These are phyloP conservation scores for Paramecium octaurelia DNA, from an alignment of 73 alveolate genomes.

Conservation along the genomic window DNA sequence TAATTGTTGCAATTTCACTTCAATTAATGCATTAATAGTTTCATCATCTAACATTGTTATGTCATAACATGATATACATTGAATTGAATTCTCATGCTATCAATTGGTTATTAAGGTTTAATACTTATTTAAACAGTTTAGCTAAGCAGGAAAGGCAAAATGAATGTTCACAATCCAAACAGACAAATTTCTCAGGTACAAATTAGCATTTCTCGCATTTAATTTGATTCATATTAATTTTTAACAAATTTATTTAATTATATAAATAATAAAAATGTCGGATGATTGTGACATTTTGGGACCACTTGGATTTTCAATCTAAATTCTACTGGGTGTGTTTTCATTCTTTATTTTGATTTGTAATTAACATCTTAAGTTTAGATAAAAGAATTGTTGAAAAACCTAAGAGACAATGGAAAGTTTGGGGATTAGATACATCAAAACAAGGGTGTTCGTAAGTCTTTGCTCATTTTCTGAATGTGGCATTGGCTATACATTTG, in stretches of 20 bases:
- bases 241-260: constrained; percentile 17
- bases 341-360: constrained; percentile 10
- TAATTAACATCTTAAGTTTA: not conserved
- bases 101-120: not conserved
- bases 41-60: not conserved
- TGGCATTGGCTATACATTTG: constrained; percentile 65
- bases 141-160: not conserved
- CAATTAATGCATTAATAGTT: not conserved
- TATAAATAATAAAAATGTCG: not conserved
- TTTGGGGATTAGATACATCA: constrained; percentile 74
- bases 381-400: not conserved
- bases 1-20: not conserved
- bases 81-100: not conserved
- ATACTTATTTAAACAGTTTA: not conserved
- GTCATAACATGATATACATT: not conserved
- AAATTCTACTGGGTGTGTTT: not conserved
- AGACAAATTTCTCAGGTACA: not conserved
- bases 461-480: constrained; percentile 68
- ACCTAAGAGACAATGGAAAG: constrained; percentile 59
- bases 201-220: not conserved
- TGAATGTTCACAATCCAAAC: not conserved
- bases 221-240: not conserved
- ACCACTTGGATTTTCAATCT: not conserved
- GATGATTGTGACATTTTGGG: constrained; percentile 21
- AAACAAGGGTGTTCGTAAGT: constrained; percentile 65